Evolutionary conservation across 2,329 filamentous ascomycete genomes (phyloP).

Genomic region (Cercospora zeae-maydis): DNA sequence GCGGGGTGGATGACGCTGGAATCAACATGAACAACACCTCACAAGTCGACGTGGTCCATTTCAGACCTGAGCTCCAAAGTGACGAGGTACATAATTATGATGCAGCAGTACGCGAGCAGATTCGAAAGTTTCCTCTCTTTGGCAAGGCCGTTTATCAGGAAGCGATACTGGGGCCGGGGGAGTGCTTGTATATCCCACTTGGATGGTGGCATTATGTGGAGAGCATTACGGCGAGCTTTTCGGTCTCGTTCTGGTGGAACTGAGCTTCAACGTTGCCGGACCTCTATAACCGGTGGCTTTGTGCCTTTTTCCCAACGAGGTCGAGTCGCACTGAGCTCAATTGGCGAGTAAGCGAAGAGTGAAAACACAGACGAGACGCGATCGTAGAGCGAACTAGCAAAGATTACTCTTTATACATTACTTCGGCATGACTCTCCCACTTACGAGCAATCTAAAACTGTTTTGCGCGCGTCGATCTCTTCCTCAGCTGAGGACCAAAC

Average conservation of each 20-base stretch:
- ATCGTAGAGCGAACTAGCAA: not conserved
- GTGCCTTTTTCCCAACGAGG: not conserved
- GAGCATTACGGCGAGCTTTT: slow-evolving; percentile 81
- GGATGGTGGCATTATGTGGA: slow-evolving; percentile 99
- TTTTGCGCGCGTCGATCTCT: slow-evolving; percentile 20
- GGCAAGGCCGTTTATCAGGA: slow-evolving; percentile 65
- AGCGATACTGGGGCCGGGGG: slow-evolving; percentile 72
- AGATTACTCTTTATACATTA: not conserved
- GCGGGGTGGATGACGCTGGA: slow-evolving; percentile 59
- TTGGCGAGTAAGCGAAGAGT: not conserved
- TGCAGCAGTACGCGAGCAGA: not conserved
- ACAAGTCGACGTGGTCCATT: slow-evolving; percentile 59
- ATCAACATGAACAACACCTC: slow-evolving; percentile 95
- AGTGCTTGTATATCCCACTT: slow-evolving; percentile 82
- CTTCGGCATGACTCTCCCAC: not conserved
- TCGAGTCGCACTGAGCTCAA: not conserved
- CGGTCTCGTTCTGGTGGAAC: slow-evolving; percentile 97
- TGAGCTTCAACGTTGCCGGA: slow-evolving; percentile 29
- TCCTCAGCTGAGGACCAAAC: slow-evolving; percentile 22
- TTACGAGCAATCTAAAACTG: slow-evolving; percentile 16
- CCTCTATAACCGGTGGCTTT: not conserved
- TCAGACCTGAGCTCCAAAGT: slow-evolving; percentile 5
- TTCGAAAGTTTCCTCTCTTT: slow-evolving; percentile 52
- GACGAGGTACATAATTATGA: not conserved
- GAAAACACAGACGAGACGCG: not conserved